phyloP scores from a whole-genome alignment of 2,329 filamentous ascomycete genomes.

The Harringtonia aguacate region DNA sequence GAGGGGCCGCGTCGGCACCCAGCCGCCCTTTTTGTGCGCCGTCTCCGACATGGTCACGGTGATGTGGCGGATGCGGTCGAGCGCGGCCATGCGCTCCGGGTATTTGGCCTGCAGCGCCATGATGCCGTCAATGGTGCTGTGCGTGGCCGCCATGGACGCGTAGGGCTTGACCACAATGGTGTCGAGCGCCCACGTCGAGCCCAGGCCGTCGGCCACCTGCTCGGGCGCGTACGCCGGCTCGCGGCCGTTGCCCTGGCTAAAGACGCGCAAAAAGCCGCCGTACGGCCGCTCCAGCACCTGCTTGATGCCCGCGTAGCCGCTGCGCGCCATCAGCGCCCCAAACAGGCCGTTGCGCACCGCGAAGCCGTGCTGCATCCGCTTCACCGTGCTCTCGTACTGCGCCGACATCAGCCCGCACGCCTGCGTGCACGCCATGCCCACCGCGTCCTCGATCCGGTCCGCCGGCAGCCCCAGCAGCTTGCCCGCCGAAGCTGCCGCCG shows the following conservation, averaged over 20 bases:
- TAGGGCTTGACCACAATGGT: conserved; percentile 26
- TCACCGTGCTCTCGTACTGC: conserved; percentile 30
- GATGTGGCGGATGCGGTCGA: conserved; percentile 17
- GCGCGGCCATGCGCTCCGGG: conserved; percentile 11
- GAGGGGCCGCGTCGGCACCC: too few species aligned
- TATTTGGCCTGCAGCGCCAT: conserved; percentile 19
- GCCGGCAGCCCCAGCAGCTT: conserved; percentile 21
- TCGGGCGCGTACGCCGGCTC: too few species aligned
- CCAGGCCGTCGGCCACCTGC: too few species aligned
- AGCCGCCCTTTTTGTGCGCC: too few species aligned
- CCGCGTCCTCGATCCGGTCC: conserved; percentile 20
- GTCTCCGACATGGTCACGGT: too few species aligned
- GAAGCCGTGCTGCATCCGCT: conserved; percentile 35
- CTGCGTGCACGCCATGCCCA: conserved; percentile 29
- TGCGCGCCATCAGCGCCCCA: conserved; percentile 23
- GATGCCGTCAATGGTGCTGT: conserved; percentile 24
- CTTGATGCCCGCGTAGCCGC: conserved; percentile 29
- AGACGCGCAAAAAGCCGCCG: conserved; percentile 29
- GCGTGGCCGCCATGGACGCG: conserved; percentile 23
- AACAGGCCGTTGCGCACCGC: conserved; percentile 31
- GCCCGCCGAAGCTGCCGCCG: conserved; percentile 18
- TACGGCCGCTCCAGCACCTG: conserved; percentile 28
- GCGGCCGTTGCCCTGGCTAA: conserved; percentile 16
- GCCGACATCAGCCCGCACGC: conserved; percentile 28
- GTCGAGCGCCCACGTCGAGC: conserved; percentile 23